phyloP scores from a whole-genome alignment of 1,284 basidiomycete species.

The Sutorius eximius region DNA sequence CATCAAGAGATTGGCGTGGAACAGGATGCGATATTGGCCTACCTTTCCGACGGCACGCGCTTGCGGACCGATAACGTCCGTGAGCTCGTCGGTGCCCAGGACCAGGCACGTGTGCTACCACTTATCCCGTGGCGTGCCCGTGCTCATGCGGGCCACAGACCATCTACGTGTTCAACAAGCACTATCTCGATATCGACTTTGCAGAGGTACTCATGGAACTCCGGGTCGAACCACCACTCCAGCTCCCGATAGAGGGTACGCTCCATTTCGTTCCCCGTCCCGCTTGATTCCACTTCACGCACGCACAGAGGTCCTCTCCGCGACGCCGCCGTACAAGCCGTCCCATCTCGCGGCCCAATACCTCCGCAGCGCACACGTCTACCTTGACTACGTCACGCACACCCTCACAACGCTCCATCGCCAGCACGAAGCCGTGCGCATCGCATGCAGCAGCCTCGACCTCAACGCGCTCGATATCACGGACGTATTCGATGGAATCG shows the following conservation, averaged over 20 bases:
- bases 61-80: slow-evolving; percentile 66
- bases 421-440: slow-evolving; percentile 65
- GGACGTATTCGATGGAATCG: slow-evolving; percentile 68
- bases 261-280: not conserved
- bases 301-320: slow-evolving; percentile 55
- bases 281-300: slow-evolving; percentile 1
- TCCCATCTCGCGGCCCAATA: slow-evolving; percentile 65
- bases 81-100: slow-evolving; percentile 67
- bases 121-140: not conserved
- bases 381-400: slow-evolving; percentile 58
- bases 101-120: slow-evolving; percentile 51
- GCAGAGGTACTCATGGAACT: slow-evolving; percentile 61
- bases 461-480: slow-evolving; percentile 65
- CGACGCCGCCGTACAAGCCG: slow-evolving; percentile 68
- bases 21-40: slow-evolving; percentile 67
- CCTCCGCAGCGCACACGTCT: slow-evolving; percentile 58
- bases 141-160: slow-evolving; percentile 42
- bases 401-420: slow-evolving; percentile 51
- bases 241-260: slow-evolving; percentile 67
- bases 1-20: slow-evolving; percentile 67
- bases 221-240: slow-evolving; percentile 56
- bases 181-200: slow-evolving; percentile 66
- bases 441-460: slow-evolving; percentile 68
- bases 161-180: slow-evolving; percentile 79
- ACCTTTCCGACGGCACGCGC: slow-evolving; percentile 72